phyloP scores from a whole-genome alignment of 495 filamentous ascomycete species.

The Xylaria grammica region DNA sequence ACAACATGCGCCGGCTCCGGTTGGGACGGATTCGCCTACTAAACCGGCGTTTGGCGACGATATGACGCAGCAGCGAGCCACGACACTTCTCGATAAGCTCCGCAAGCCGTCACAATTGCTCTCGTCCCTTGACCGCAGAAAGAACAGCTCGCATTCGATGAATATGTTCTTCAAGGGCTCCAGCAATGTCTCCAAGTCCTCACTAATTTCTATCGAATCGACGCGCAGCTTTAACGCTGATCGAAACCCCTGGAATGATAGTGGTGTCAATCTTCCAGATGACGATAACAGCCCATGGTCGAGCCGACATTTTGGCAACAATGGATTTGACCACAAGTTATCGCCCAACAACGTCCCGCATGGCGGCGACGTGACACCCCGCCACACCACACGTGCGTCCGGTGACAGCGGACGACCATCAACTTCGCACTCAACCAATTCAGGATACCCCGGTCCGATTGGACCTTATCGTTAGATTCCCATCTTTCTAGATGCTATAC shows the following conservation, averaged over 20 bases:
- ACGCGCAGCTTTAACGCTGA: constrained; percentile 83
- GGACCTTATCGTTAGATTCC: constrained; percentile 79
- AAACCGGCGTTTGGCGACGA: constrained; percentile 78
- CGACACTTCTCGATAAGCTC: constrained; percentile 80
- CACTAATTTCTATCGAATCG: constrained; percentile 90
- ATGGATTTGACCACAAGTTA: constrained; percentile 66
- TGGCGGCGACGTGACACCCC: constrained; percentile 78
- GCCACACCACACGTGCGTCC: constrained; percentile 78
- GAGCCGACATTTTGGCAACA: constrained; percentile 62
- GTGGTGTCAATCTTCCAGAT: constrained; percentile 88
- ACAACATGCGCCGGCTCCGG: constrained; percentile 79
- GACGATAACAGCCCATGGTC: constrained; percentile 74
- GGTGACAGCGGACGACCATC: constrained; percentile 89
- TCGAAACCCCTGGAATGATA: constrained; percentile 97
- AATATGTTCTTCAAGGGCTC: constrained; percentile 90
- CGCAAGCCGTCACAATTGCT: constrained; percentile 92
- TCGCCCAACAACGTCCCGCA: constrained; percentile 69
- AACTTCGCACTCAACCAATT: constrained; percentile 90
- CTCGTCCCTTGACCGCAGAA: constrained; percentile 86
- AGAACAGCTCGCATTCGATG: constrained; percentile 86
- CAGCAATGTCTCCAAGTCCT: constrained; percentile 92
- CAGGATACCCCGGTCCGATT: constrained; percentile 90
- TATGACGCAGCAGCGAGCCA: constrained; percentile 72
- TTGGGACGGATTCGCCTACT: constrained; percentile 84
- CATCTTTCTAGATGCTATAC: constrained; percentile 46